Evolutionary conservation across 352 stramenopile genomes (phyloP), one percentile per base, ranked within the genome.

Genomic region (Globisporangium okanoganense): DNA sequence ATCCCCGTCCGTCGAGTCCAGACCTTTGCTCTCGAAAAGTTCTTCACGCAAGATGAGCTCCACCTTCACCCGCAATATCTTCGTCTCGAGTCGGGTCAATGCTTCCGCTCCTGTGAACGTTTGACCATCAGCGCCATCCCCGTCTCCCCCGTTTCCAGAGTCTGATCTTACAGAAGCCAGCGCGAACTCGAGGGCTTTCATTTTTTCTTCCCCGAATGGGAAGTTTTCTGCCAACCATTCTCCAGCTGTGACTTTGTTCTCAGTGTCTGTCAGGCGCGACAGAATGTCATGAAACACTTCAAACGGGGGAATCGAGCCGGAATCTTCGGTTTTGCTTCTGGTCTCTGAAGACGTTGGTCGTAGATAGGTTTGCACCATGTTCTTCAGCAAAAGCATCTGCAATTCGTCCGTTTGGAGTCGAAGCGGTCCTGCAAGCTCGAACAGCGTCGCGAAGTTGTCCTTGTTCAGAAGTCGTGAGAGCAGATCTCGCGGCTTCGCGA

Each of bases 341-440:
- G 12, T 24, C 3, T 14, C 24, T 27, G 38, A 50, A 22, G 9
- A 2, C 16, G 4, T 51, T 25, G 25, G 48, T 16, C 48, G 61
- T 3, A 65, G 25, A 22, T 65, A 53, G 6, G 16, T 43, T 44
- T 67, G 52, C 18, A 94, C 72, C 65, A 91, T 76, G 43, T 80
- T 87, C 53, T 90, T 91, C 12, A 94, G 52, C 20, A 92, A 62
- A 29, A 91, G 49, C 70, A 94, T 92, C 57, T 88, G 72, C 18
- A 91, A 27, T 53, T 94, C 81, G 55, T 94, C 81, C 1, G 75
- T 67, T 20, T 92, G 68, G 9, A 94, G 61, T 16, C 73, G 75
- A 52, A 94, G 67, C 20, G 83, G 80, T 16, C 68, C 60, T 8
- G 62, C 71, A 12, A 92, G 64, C 8, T 74, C 71, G 27, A 83